Conservation (phyloP, 1,139 yeast genomes). For the Hansenula sp. region DNA sequence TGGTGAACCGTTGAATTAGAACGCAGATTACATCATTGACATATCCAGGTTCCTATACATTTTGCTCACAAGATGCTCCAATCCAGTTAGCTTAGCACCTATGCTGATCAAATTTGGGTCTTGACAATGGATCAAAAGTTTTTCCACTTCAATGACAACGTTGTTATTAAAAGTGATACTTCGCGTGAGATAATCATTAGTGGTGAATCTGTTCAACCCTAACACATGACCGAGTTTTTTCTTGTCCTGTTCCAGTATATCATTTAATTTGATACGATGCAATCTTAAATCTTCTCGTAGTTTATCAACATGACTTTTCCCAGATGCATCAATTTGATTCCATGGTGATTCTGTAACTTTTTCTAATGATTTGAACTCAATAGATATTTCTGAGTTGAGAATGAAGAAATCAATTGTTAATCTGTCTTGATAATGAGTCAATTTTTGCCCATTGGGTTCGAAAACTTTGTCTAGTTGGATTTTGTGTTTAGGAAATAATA, state of each 20-base stretch:
- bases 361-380: constrained; percentile 20
- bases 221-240: constrained; percentile 13
- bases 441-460: constrained; percentile 6
- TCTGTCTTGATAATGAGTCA: constrained; percentile 14
- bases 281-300: constrained; percentile 23
- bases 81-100: constrained; percentile 33
- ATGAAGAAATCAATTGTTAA: constrained; percentile 18
- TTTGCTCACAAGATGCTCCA: constrained; percentile 29
- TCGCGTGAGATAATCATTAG: constrained; percentile 29
- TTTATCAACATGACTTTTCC: constrained; percentile 25
- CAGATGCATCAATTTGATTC: constrained; percentile 25
- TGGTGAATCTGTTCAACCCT: constrained; percentile 16
- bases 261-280: constrained; percentile 13
- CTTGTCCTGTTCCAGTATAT: constrained; percentile 13
- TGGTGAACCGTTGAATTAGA: constrained; percentile 10
- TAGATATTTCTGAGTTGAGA: constrained; percentile 17
- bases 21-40: constrained; percentile 11
- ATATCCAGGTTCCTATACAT: constrained; percentile 28
- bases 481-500: constrained; percentile 19
- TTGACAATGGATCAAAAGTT: constrained; percentile 35
- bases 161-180: constrained; percentile 33
- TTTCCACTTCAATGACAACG: constrained; percentile 37
- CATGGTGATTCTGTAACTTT: constrained; percentile 29
- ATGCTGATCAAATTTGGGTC: constrained; percentile 42
- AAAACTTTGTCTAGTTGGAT: constrained; percentile 10